Evolutionary conservation across 2,329 filamentous ascomycete genomes (phyloP).

Genomic region (Saccharata proteae): DNA sequence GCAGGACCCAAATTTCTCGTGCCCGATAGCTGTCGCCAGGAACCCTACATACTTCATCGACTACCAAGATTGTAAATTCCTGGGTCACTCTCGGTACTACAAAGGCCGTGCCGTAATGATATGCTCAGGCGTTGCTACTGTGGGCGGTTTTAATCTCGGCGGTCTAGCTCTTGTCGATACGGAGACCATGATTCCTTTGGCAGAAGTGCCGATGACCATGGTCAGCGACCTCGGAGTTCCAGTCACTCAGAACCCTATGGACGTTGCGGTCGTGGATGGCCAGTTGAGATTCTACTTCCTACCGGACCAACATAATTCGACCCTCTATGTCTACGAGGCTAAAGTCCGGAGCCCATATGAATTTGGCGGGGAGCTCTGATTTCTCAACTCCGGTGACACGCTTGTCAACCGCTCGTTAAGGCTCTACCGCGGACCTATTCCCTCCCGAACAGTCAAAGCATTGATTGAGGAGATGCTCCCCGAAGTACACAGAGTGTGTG

Average conservation of each 20-base stretch:
- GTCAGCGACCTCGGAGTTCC: constrained; percentile 26
- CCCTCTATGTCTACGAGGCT: constrained; percentile 37
- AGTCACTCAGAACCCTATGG: constrained; percentile 39
- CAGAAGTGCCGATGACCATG: constrained; percentile 35
- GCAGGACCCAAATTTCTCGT: not conserved
- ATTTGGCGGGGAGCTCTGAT: too few relatives aligned
- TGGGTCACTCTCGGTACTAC: constrained; percentile 29
- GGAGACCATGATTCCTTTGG: constrained; percentile 32
- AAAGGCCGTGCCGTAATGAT: constrained; percentile 33
- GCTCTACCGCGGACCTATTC: too few relatives aligned
- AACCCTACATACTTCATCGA: constrained; percentile 37
- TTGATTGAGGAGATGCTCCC: too few relatives aligned
- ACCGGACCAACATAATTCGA: constrained; percentile 36
- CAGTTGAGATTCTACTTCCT: constrained; percentile 35
- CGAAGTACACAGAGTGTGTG: too few relatives aligned
- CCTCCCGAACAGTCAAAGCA: too few relatives aligned
- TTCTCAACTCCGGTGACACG: too few relatives aligned
- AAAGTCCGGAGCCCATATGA: constrained; percentile 5
- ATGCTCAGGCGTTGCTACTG: constrained; percentile 33
- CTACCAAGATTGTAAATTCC: constrained; percentile 42
- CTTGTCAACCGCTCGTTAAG: too few relatives aligned
- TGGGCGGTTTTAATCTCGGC: constrained; percentile 24
- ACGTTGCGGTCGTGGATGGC: constrained; percentile 33
- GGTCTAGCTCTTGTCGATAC: constrained; percentile 38
- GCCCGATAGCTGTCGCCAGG: constrained; percentile 16